Base-by-base conservation (phyloP, 1,284 basidiomycete genomes). In the Boletus hoseneyae region DNA sequence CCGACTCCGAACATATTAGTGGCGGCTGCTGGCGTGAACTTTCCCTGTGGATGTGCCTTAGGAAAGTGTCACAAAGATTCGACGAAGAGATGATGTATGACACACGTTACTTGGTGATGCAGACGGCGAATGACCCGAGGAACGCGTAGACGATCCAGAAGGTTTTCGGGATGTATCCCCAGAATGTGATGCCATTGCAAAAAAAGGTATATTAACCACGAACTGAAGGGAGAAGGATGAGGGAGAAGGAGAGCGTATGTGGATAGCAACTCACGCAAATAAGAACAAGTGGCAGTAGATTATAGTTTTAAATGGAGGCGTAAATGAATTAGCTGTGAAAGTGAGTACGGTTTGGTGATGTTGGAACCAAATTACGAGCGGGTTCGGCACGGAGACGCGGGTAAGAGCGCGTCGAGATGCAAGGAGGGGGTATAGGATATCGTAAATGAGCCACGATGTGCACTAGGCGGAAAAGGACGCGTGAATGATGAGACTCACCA, bases 101-200 rank as follows among this genome's bases (percentile, higher is more conserved):
- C 59, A 49, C 66, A 86, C 84, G 62, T 77, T 75, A 60, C 69
- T 73, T 7, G 82, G 78, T 25, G 82, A 81, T 43, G 69, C 68
- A 39, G 77, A 70, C 0, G 84, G 83, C 2, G 85, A 86, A 58
- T 78, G 84, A 30, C 74, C 72, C 43, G 73, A 71, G 46, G 85
- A 85, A 48, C 77, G 81, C 16, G 76, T 76, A 25, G 85, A 83
- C 25, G 84, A 83, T 50, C 77, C 78, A 42, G 85, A 85, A 42
- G 82, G 80, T 63, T 85, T 85, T 63, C 82, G 78, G 29, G 81
- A 76, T 40, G 77, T 73, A 53, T 73, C 70, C 51, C 74, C 76
- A 68, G 66, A 63, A 60, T 69, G 72, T 57, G 67, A 67, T 55
- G 78, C 77, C 82, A 85, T 85, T 54, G 58, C 55, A 55, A 52